Evolutionary conservation across 73 alveolate species (phyloP).

Genomic region (Strombidium stylifer): DNA sequence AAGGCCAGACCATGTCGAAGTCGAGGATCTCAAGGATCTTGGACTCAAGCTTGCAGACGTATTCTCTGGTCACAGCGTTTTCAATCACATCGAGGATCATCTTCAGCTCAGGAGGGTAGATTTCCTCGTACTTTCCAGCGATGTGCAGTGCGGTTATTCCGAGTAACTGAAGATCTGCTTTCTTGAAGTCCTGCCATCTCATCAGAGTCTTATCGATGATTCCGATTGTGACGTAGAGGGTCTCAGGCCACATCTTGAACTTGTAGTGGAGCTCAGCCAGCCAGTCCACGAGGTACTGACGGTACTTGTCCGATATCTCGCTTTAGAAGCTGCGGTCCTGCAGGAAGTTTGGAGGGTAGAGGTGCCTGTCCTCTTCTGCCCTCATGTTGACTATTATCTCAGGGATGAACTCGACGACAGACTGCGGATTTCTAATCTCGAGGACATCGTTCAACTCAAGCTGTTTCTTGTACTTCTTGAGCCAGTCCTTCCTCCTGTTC

Average conservation of each 20-base stretch:
- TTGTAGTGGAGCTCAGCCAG: constrained; percentile 72
- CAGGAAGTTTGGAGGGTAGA: constrained; percentile 16
- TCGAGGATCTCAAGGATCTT: constrained; percentile 57
- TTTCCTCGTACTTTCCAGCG: constrained; percentile 94
- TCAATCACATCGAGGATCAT: constrained; percentile 69
- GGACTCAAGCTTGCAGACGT: constrained; percentile 83
- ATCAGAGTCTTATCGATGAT: constrained; percentile 66
- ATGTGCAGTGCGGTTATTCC: constrained; percentile 87
- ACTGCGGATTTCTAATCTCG: constrained; percentile 45
- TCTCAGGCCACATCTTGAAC: constrained; percentile 74
- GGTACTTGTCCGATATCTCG: constrained; percentile 75
- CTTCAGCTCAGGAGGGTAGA: constrained; percentile 84
- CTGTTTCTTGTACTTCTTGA: constrained; percentile 38
- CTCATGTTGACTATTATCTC: constrained; percentile 15
- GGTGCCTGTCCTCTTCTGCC: constrained; percentile 16
- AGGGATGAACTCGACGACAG: constrained; percentile 41
- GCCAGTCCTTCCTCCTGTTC: constrained; percentile 38
- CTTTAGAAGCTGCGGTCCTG: constrained; percentile 33
- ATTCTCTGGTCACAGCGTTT: constrained; percentile 83
- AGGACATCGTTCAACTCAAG: constrained; percentile 64
- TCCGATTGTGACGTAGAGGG: constrained; percentile 71
- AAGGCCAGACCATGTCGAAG: constrained; percentile 56
- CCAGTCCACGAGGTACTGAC: constrained; percentile 83
- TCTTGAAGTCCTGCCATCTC: constrained; percentile 29
- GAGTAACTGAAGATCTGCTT: constrained; percentile 66